Conservation (phyloP, 257 asterid species). For the Linderniella brevidens region DNA sequence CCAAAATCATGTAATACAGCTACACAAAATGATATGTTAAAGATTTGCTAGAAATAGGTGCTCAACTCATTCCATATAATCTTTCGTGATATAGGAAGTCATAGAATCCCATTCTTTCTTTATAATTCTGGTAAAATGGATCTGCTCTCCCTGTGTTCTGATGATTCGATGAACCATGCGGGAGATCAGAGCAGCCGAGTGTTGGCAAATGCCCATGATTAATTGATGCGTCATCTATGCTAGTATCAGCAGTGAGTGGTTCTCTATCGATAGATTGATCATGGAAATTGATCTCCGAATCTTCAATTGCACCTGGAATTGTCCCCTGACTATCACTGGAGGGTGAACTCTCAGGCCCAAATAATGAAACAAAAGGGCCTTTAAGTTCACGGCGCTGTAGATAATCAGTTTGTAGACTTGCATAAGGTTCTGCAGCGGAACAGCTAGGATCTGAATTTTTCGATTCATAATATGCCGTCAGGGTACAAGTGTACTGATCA, state of each 20-base stretch:
- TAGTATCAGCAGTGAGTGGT: no score
- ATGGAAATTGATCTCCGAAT: no score
- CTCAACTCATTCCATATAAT: constrained; percentile 25
- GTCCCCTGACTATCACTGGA: not conserved
- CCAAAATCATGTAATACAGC: not conserved
- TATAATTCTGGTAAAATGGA: constrained; percentile 20
- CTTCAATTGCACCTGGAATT: not conserved
- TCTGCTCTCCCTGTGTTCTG: constrained; percentile 11
- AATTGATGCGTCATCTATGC: not conserved
- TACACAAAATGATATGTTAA: not conserved
- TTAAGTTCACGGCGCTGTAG: no score
- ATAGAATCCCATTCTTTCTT: constrained; percentile 42
- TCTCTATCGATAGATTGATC: no score
- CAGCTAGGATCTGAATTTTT: not conserved
- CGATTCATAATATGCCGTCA: not conserved
- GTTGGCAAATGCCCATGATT: no score
- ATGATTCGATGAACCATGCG: constrained; percentile 1
- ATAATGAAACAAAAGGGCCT: no score
- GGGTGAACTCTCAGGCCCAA: no score
- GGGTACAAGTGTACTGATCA: constrained; percentile 7
- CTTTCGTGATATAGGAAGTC: constrained; percentile 36
- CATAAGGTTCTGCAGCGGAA: no score
- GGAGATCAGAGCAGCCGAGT: no score
- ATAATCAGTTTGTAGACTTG: not conserved
- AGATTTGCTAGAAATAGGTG: constrained; percentile 1